A percentile compares a stretch with the other conserved stretches of the same genome.
phyloP scores from a whole-genome alignment of 108 stramenopile genomes.

The Nannochloropsis granulata region DNA sequence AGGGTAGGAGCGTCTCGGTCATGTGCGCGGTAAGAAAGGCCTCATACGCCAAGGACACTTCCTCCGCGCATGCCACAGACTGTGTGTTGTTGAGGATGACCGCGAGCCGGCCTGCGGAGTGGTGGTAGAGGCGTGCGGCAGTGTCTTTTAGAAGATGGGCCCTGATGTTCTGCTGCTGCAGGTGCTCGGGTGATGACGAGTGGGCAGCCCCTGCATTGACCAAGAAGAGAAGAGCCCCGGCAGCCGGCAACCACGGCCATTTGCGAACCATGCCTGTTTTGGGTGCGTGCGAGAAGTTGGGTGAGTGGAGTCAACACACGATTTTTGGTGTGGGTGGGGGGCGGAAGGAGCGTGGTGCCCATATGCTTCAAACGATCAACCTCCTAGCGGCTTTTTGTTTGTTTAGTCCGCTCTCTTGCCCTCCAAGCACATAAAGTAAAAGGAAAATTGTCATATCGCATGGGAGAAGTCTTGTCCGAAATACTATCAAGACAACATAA shows the following conservation, averaged over 20 bases:
- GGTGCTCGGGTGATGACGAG: not conserved
- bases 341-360: too few relatives aligned
- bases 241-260: not conserved
- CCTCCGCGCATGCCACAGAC: not conserved
- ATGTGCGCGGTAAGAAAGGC: not conserved
- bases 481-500: too few relatives aligned
- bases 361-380: too few relatives aligned
- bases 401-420: too few relatives aligned
- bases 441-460: too few relatives aligned
- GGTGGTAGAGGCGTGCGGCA: not conserved
- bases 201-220: not conserved
- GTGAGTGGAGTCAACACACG: not conserved
- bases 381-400: too few relatives aligned
- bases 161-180: not conserved
- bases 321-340: not conserved
- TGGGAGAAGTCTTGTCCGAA: too few relatives aligned
- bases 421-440: too few relatives aligned
- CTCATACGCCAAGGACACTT: not conserved
- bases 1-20: not conserved
- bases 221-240: not conserved
- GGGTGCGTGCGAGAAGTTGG: not conserved
- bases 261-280: not conserved
- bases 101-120: not conserved
- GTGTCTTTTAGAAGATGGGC: not conserved
- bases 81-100: not conserved